Evolutionary conservation across 139 green algal genomes (phyloP).

Genomic region (Coelastrella sp.): DNA sequence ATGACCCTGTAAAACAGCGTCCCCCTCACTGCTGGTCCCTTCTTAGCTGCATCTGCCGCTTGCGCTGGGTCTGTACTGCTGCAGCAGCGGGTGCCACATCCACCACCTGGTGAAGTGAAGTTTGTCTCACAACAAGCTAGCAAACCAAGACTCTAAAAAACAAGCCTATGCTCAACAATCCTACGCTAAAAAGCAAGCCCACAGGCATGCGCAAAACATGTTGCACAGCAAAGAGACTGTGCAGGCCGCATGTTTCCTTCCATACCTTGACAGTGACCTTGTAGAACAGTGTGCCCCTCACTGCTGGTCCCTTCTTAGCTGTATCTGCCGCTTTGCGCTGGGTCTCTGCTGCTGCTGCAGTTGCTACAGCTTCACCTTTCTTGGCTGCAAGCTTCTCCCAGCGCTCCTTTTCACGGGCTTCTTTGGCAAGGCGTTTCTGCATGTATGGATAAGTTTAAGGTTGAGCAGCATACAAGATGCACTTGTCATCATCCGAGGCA

Average conservation of each 20-base stretch:
- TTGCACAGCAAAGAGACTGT: too few relatives aligned
- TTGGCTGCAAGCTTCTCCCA: slow-evolving; percentile 82
- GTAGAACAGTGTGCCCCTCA: slow-evolving; percentile 81
- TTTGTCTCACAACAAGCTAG: too few relatives aligned
- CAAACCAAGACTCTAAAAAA: too few relatives aligned
- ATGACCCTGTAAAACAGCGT: slow-evolving; percentile 88
- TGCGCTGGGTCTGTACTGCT: slow-evolving; percentile 56
- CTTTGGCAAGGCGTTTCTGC: slow-evolving; percentile 88
- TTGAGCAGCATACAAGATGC: too few relatives aligned
- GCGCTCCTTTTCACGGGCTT: slow-evolving; percentile 84
- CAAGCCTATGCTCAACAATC: too few relatives aligned
- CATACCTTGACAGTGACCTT: slow-evolving; percentile 84
- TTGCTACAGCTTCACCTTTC: slow-evolving; percentile 67
- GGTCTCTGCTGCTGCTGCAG: slow-evolving; percentile 62
- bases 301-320: slow-evolving; percentile 21
- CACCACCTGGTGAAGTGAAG: too few relatives aligned
- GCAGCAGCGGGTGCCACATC: too few relatives aligned
- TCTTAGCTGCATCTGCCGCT: slow-evolving; percentile 46
- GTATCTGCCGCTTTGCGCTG: slow-evolving; percentile 49
- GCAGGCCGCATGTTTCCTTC: too few relatives aligned
- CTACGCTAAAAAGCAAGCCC: too few relatives aligned
- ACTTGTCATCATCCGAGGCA: too few relatives aligned
- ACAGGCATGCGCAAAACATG: too few relatives aligned
- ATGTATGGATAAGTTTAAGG: neutral
- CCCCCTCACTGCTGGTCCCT: slow-evolving; percentile 33